Evolutionary conservation across 495 filamentous ascomycete genomes (phyloP), one percentile per base, ranked within the genome.

Genomic region (Rhizodiscina lignyota): DNA sequence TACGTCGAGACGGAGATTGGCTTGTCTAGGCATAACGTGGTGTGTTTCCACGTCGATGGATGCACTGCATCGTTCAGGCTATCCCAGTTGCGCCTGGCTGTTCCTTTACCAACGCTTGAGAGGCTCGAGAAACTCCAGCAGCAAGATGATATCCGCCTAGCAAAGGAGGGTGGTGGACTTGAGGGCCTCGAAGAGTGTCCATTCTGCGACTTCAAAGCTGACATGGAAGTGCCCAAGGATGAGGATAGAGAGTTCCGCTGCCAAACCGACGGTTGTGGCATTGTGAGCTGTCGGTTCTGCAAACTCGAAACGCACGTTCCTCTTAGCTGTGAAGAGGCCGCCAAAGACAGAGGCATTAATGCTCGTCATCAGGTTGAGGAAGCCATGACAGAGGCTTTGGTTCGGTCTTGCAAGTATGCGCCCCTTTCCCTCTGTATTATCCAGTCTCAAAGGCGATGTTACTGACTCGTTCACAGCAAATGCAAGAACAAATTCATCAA

Each of bases 121-220:
- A 64, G 58, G 37, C 54, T 93, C 1, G 77, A 80, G 12, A 61
- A 65, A 15, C 61, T 84, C 30, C 76, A 86, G 46, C 71, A 78
- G 47, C 67, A 79, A 37, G 67, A 74, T 17, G 68, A 66, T 20
- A 61, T 93, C 17, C 63, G 69, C 1, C 32, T 38, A 11, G 56
- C 56, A 12, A 18, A 18, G 16, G n/a, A n/a, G n/a, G n/a, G n/a
- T n/a, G n/a, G n/a, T n/a, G 52, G 46, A 1, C 28, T 60, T 4
- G 48, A 53, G 4, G 45, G 43, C 30, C 44, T 60, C 16, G 43
- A 40, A 13, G 57, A 57, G 22, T 93, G 84, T 42, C 83, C 84
- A 1, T 87, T 86, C 51, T 93, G 84, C 53, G 71, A 77, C 18
- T 91, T 70, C 55, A 81, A 78, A 26, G 80, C 72, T 8, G 74